Conservation (phyloP, 75 land plant genomes). For the Picea sitchensis region DNA sequence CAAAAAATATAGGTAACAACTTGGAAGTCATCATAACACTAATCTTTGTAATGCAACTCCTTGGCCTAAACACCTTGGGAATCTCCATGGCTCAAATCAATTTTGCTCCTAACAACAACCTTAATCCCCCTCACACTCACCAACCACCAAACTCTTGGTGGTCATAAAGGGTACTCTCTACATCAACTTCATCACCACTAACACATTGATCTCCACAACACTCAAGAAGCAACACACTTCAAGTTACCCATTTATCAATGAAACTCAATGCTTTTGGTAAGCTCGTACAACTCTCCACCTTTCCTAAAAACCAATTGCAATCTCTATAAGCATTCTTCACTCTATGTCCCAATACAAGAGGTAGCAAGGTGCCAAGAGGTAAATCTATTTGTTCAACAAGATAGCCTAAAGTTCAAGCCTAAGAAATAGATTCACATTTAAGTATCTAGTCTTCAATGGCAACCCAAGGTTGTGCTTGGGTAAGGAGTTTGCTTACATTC, state of each 20-base stretch:
- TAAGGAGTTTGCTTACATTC: too few relatives aligned
- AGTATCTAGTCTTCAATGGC: too few relatives aligned
- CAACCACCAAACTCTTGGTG: constrained; percentile 54
- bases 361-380: too few relatives aligned
- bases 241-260: constrained; percentile 30
- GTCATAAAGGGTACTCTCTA: constrained; percentile 46
- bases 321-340: too few relatives aligned
- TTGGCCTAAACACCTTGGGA: constrained; percentile 53
- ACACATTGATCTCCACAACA: constrained; percentile 36
- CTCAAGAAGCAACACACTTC: constrained; percentile 44
- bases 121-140: constrained; percentile 71
- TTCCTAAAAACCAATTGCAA: too few relatives aligned
- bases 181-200: constrained; percentile 55
- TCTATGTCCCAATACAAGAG: too few relatives aligned
- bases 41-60: constrained; percentile 32
- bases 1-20: constrained; percentile 26
- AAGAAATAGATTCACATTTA: too few relatives aligned
- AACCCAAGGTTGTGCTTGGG: too few relatives aligned
- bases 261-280: too few relatives aligned
- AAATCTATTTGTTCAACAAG: too few relatives aligned
- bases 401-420: too few relatives aligned
- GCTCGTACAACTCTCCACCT: too few relatives aligned
- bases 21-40: constrained; percentile 31
- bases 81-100: constrained; percentile 38
- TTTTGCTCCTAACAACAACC: constrained; percentile 32